phyloP scores from a whole-genome alignment of 2,329 filamentous ascomycete species.

The Trichoderma sp. region DNA sequence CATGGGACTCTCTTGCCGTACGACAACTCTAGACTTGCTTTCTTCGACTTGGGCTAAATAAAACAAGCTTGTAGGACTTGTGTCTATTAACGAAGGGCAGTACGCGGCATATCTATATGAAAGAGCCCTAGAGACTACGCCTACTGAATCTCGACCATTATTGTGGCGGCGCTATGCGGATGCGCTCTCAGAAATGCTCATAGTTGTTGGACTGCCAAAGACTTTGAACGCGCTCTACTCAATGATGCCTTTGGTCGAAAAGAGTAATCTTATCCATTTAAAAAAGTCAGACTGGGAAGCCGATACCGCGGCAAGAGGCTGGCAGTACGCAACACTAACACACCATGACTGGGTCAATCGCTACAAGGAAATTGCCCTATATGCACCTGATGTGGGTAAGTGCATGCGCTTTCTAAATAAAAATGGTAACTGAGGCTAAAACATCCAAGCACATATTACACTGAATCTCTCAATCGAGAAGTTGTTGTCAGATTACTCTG shows the following conservation, averaged over 20 bases:
- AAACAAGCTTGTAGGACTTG: conserved; percentile 14
- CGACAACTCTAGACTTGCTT: background rate
- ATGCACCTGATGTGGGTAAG: conserved; percentile 17
- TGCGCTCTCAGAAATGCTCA: conserved; percentile 7
- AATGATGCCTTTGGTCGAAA: conserved; percentile 3
- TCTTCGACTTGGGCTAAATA: background rate
- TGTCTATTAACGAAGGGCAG: conserved; percentile 5
- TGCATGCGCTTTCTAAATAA: background rate
- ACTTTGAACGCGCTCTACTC: background rate
- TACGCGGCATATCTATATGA: conserved; percentile 5
- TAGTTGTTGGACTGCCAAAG: conserved; percentile 19
- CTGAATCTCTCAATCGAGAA: conserved; percentile 16
- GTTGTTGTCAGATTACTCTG: conserved; percentile 3
- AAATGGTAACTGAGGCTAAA: background rate
- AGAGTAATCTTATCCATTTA: background rate
- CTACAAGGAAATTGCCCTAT: background rate
- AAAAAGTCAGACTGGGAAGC: conserved; percentile 6
- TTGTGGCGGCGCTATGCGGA: conserved; percentile 14
- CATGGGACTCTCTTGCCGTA: conserved; percentile 10
- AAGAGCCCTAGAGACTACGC: background rate
- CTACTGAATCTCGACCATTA: background rate
- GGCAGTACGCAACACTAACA: conserved; percentile 10
- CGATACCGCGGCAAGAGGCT: conserved; percentile 5
- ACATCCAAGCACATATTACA: background rate
- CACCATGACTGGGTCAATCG: background rate